These are phyloP conservation scores for Pythium sp. DNA, from an alignment of 352 stramenopile genomes.

Conservation along the genomic window DNA sequence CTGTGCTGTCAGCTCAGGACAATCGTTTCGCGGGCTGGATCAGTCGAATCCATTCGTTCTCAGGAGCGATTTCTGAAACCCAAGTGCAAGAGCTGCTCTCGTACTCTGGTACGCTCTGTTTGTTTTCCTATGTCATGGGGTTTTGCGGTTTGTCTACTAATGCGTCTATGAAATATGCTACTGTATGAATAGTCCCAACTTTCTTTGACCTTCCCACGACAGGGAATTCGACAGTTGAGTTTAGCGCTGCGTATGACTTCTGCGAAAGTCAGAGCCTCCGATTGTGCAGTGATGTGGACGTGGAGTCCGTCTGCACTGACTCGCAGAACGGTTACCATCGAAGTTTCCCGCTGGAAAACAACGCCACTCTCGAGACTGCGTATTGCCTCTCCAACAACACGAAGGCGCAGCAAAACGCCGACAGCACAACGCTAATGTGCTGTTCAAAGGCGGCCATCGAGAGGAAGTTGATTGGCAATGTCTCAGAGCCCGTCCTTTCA, in stretches of 20 bases:
- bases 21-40: conserved; percentile 45
- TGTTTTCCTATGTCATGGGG: background rate
- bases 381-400: conserved; percentile 5
- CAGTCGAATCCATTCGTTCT: conserved; percentile 40
- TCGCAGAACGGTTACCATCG: background rate
- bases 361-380: background rate
- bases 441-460: conserved; percentile 22
- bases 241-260: conserved; percentile 16
- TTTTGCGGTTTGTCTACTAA: background rate
- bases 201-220: background rate
- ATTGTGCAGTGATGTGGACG: conserved; percentile 40
- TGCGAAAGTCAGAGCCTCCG: conserved; percentile 28
- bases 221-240: background rate
- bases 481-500: background rate
- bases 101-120: conserved; percentile 34
- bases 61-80: conserved; percentile 27
- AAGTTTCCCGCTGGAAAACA: conserved; percentile 7
- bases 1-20: conserved; percentile 22
- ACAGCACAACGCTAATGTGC: conserved; percentile 31
- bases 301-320: conserved; percentile 32
- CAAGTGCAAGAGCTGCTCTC: conserved; percentile 36
- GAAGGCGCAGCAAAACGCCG: conserved; percentile 24
- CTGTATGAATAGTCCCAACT: background rate
- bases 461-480: background rate
- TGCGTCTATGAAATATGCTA: background rate